Conservation (phyloP, 164 flowering plant species). For the Vitis rotundifolia region DNA sequence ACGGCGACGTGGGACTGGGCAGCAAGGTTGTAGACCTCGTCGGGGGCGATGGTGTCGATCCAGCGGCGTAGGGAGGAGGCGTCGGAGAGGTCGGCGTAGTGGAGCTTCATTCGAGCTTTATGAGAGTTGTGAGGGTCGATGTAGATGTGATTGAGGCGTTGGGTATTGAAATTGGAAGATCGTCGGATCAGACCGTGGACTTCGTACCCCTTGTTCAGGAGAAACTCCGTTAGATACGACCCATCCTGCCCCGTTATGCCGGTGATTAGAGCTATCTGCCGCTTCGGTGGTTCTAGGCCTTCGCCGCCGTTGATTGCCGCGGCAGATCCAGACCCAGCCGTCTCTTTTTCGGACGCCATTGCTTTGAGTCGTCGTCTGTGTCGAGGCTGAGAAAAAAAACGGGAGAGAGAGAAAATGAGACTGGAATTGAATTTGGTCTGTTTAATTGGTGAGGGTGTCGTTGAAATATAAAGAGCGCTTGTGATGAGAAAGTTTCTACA, state of each 20-base stretch:
- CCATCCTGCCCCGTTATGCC: constrained; percentile 99
- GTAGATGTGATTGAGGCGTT: constrained; percentile 94
- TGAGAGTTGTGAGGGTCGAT: constrained; percentile 87
- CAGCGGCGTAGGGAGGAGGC: constrained; percentile 96
- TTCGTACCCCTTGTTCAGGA: constrained; percentile 71
- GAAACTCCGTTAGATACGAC: constrained; percentile 91
- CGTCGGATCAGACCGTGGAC: constrained; percentile 96
- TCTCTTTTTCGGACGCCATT: constrained; percentile 39
- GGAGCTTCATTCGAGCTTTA: constrained; percentile 84
- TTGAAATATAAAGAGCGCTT: not conserved
- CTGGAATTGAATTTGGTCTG: not conserved
- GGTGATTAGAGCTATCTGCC: constrained; percentile 71
- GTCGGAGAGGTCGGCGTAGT: constrained; percentile 90
- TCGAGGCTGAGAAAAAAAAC: not conserved
- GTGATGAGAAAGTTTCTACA: not conserved
- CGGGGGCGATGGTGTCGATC: constrained; percentile 80
- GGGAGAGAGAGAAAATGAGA: not conserved
- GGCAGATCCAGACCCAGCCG: constrained; percentile 28
- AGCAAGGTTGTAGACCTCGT: constrained; percentile 95
- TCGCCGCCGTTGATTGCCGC: constrained; percentile 23
- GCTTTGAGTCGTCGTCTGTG: not conserved
- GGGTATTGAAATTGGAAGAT: constrained; percentile 95
- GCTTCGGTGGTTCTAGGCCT: constrained; percentile 9
- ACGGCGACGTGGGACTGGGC: constrained; percentile 98
- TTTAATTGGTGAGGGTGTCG: not conserved